phyloP scores from a whole-genome alignment of 257 asterid species.

The Lithospermum erythrorhizon region DNA sequence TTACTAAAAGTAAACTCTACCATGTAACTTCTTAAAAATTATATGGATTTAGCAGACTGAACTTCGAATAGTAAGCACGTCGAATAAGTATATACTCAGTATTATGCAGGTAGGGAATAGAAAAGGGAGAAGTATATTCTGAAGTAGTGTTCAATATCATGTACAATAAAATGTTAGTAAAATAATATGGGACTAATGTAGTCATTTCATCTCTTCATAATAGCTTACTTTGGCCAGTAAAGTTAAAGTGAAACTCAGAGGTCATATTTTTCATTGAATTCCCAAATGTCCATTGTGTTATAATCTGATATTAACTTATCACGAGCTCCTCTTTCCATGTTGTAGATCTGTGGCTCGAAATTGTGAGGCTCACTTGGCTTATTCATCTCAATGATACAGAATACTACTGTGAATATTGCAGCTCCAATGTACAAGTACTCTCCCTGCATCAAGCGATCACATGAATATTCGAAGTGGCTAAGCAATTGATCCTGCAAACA shows the following conservation, averaged over 20 bases:
- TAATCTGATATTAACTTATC: slow-evolving; percentile 76
- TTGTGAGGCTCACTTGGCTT: slow-evolving; percentile 87
- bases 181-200: too few relatives aligned
- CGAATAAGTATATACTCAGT: too few relatives aligned
- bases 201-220: slow-evolving; percentile 42
- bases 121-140: too few relatives aligned
- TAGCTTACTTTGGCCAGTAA: slow-evolving; percentile 36
- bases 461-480: not conserved
- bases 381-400: slow-evolving; percentile 71
- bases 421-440: slow-evolving; percentile 81
- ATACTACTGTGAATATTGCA: slow-evolving; percentile 50
- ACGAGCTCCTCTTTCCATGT: slow-evolving; percentile 80
- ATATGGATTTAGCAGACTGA: too few relatives aligned
- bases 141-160: too few relatives aligned
- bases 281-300: slow-evolving; percentile 88
- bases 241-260: slow-evolving; percentile 69
- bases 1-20: too few relatives aligned
- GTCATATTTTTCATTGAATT: slow-evolving; percentile 80
- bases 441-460: slow-evolving; percentile 33
- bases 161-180: too few relatives aligned
- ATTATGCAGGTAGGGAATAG: too few relatives aligned
- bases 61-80: too few relatives aligned
- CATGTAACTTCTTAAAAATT: too few relatives aligned
- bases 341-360: slow-evolving; percentile 85
- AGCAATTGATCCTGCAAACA: too few relatives aligned